Evolutionary conservation across 306 rosid species (phyloP), one percentile per base, ranked within the genome.

Genomic region (Arachis hypogaea): DNA sequence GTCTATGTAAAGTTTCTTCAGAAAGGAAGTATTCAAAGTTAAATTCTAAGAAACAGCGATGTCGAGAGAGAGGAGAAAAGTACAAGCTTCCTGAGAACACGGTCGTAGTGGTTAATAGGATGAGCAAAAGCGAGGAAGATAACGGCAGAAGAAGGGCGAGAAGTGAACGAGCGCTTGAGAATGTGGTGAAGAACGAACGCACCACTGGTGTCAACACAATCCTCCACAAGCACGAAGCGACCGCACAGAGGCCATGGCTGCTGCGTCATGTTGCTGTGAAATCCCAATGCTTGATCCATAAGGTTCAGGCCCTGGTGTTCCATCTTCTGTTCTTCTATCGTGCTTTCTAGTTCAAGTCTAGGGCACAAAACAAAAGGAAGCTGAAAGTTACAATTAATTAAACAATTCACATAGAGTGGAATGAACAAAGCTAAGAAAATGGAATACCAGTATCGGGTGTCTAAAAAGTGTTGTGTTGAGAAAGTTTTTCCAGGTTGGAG

Each of bases 151-250:
- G 86, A 79, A 66, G 93, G 76, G 50, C 73, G 72, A 59, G 80
- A 79, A 36, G 88, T 76, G 69, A 93, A 80, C 7, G 89, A 71
- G 83, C 85, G 88, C 70, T 92, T 92, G 63, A 94, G 81, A 46
- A 94, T 85, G 66, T 92, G 96, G 61, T 94, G 99, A 68, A 94
- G 95, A 75, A 94, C 87, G 56, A 94, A 90, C 68, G 98, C 75
- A 11, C 82, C 99, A 54, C 87, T 87, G 7, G 96, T 94, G 80
- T 94, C 88, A 2, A 92, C 93, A 63, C 86, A 83, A 60, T 94
- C 99, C 73, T 94, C 93, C 51, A 94, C 69, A 12, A 89, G 85
- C 41, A 89, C 64, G 9, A 86, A 81, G 16, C 88, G 83, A 71
- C 93, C 88, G 5, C 67, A 41, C 55, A 89, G 74, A 51, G 84